Evolutionary conservation across 768 basidiomycete species (phyloP), one percentile per base, ranked within the genome.

Genomic region (Pleurotus djamor): DNA sequence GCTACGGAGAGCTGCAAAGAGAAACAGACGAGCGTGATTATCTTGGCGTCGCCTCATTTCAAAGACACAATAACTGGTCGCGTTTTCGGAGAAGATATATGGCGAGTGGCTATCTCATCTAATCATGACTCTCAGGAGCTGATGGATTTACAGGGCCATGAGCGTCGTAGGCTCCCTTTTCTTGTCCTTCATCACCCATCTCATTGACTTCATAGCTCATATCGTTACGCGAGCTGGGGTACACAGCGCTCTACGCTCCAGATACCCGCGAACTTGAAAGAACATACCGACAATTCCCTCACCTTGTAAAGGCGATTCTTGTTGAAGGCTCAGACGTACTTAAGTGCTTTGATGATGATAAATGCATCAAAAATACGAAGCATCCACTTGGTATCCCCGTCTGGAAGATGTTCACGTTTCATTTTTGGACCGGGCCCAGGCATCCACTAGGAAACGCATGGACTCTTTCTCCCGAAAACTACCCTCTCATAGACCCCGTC

Each of bases 331-430:
- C n/a, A 2, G 41, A 59, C 14, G 17, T 58, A 47, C 17, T 10
- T 2, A 12, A n/a, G 1, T 56, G 52, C 44, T 58, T 61, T 47
- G 47, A n/a, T 14, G 12, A 52, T 36, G 13, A 59, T 44, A 52
- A 62, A 7, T 75, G 74, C 55, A 63, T 71, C 28, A 70, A 69
- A 38, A 60, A 64, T 1, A 57, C 61, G 2, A 44, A 59, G 3
- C 72, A 75, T 57, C 73, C 74, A 2, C 59, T 52, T 3, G 75
- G 74, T 6, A 74, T 76, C 34, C 74, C 74, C 0, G 68, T 68
- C 7, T 76, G 74, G 74, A 76, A 74, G 55, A 65, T 76, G 5
- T 71, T 76, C 47, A 64, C 72, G 28, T 69, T 72, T 32, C 65
- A 66, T 48, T 75, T 62, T 60, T 67, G 69, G 67, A 59, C 65